These are phyloP conservation scores for Drosera capensis DNA, from an alignment of 148 eudicot species.

Conservation along the genomic window DNA sequence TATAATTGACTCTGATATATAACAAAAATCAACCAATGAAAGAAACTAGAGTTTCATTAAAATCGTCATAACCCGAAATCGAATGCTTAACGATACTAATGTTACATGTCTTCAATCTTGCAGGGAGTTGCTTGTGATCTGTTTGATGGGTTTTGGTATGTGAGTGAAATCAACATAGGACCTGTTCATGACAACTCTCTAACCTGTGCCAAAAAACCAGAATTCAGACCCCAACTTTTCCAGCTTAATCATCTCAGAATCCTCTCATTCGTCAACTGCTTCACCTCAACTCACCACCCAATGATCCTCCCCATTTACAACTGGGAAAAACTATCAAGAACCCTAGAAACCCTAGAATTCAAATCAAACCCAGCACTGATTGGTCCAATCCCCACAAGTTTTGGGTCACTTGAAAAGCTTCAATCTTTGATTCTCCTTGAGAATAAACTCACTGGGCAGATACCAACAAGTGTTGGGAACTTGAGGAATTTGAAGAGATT, in stretches of 20 bases:
- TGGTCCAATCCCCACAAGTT: conserved; percentile 40
- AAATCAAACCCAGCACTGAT: conserved; percentile 58
- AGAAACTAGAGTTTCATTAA: background rate
- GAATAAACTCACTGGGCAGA: conserved; percentile 47
- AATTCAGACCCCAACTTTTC: conserved; percentile 47
- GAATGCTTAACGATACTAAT: background rate
- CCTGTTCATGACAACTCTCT: conserved; percentile 82
- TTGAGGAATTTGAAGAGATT: conserved; percentile 42
- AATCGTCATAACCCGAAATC: no score
- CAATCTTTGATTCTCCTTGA: conserved; percentile 55
- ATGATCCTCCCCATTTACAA: conserved; percentile 28
- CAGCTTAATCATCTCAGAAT: conserved; percentile 44
- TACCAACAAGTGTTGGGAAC: conserved; percentile 41
- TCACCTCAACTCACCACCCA: conserved; percentile 21
- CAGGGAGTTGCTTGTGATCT: conserved; percentile 97
- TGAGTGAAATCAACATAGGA: conserved; percentile 60
- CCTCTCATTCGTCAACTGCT: conserved; percentile 66
- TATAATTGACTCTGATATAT: no score
- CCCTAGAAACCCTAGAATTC: conserved; percentile 58
- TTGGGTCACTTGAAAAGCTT: conserved; percentile 41
- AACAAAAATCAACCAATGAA: no score
- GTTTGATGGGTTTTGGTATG: conserved; percentile 70
- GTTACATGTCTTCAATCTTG: conserved; percentile 3
- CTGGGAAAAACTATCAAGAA: conserved; percentile 38
- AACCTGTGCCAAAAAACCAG: conserved; percentile 31